Evolutionary conservation across 2,329 filamentous ascomycete species (phyloP).

Genomic region (Pseudogymnoascus sp.): DNA sequence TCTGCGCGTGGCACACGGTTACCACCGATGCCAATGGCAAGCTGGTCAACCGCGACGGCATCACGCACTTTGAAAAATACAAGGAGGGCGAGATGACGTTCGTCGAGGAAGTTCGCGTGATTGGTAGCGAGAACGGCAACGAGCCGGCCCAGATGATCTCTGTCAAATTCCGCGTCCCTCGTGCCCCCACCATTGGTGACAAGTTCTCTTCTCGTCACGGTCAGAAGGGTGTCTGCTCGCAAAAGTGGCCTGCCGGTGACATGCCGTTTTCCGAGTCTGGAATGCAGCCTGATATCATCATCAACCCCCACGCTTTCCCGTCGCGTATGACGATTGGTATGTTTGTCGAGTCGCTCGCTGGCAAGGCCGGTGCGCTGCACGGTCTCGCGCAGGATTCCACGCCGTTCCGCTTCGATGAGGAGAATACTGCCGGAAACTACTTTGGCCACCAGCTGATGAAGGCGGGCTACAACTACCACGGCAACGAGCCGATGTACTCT

Average conservation of each 20-base stretch:
- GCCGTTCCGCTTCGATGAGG: constrained; percentile 89
- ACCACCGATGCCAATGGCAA: constrained; percentile 70
- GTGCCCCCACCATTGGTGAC: constrained; percentile 89
- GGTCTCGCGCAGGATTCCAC: constrained; percentile 94
- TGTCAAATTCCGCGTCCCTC: constrained; percentile 86
- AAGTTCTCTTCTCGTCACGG: constrained; percentile 99
- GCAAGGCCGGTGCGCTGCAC: constrained; percentile 89
- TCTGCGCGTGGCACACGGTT: constrained; percentile 87
- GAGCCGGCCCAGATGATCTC: constrained; percentile 84
- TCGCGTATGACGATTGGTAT: constrained; percentile 99
- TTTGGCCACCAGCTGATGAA: constrained; percentile 94
- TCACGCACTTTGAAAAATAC: constrained; percentile 87
- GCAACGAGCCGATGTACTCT: constrained; percentile 97
- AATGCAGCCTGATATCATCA: constrained; percentile 95
- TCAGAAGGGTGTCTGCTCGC: constrained; percentile 93
- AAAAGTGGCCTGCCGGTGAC: constrained; percentile 88
- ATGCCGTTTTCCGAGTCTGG: constrained; percentile 97
- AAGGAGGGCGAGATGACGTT: constrained; percentile 85
- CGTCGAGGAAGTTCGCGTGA: constrained; percentile 85
- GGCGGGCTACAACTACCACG: constrained; percentile 96
- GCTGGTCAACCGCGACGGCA: constrained; percentile 76
- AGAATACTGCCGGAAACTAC: constrained; percentile 85
- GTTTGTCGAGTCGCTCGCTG: constrained; percentile 95
- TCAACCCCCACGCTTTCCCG: constrained; percentile 98
- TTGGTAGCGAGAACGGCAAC: constrained; percentile 75